Evolutionary conservation across 2,329 filamentous ascomycete genomes (phyloP).

Genomic region (Botrytis medusae): DNA sequence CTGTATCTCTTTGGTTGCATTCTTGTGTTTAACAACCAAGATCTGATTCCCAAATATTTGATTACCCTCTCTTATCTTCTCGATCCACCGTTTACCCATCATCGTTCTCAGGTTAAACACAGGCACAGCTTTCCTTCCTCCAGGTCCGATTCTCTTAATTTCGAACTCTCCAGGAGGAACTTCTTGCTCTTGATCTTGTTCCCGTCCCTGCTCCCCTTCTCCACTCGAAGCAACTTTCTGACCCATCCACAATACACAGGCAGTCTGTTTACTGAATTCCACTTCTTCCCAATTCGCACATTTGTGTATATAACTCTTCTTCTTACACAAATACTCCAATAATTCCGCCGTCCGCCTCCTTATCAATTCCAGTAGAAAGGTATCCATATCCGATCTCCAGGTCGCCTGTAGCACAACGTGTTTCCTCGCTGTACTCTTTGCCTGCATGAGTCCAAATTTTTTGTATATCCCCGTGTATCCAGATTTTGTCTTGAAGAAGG

Average conservation of each 20-base stretch:
- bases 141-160: constrained; percentile 44
- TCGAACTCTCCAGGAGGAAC: constrained; percentile 44
- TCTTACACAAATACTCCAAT: constrained; percentile 45
- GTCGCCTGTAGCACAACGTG: constrained; percentile 23
- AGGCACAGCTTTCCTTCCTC: constrained; percentile 41
- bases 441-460: not conserved
- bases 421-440: not conserved
- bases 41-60: constrained; percentile 38
- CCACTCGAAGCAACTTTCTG: not conserved
- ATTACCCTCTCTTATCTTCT: constrained; percentile 42
- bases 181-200: constrained; percentile 25
- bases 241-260: constrained; percentile 35
- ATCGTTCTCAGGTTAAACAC: constrained; percentile 55
- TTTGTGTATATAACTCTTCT: constrained; percentile 46
- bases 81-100: constrained; percentile 50
- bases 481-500: not conserved
- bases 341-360: constrained; percentile 49
- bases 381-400: constrained; percentile 58
- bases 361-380: constrained; percentile 52
- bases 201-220: not conserved
- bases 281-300: constrained; percentile 48
- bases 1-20: constrained; percentile 48
- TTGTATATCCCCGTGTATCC: not conserved
- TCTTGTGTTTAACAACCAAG: constrained; percentile 45
- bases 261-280: constrained; percentile 39